Conservation (phyloP, 2,329 filamentous ascomycete species). For the Paraphoma sp. region DNA sequence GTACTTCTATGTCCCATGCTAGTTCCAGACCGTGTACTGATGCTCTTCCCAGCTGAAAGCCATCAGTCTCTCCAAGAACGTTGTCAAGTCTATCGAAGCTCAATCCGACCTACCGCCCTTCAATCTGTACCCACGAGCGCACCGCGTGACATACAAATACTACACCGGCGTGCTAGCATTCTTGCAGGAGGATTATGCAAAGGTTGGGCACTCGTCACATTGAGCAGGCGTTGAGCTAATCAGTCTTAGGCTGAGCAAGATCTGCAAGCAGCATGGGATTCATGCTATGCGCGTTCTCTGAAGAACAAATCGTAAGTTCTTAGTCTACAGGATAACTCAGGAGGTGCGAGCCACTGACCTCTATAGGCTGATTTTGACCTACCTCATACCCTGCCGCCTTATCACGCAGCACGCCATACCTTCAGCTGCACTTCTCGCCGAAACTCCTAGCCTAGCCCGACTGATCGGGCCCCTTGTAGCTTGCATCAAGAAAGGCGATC, state of each 20-base stretch:
- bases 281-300: conserved; percentile 75
- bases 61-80: conserved; percentile 86
- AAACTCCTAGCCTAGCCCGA: conserved; percentile 76
- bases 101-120: conserved; percentile 81
- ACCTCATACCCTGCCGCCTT: conserved; percentile 91
- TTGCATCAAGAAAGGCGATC: conserved; percentile 82
- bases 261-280: conserved; percentile 79
- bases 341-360: conserved; percentile 7
- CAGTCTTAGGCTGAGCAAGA: conserved; percentile 49
- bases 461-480: conserved; percentile 79
- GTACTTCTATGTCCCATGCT: conserved; percentile 35
- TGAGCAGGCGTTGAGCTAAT: conserved; percentile 16
- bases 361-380: conserved; percentile 83
- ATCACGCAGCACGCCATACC: conserved; percentile 87
- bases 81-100: conserved; percentile 82
- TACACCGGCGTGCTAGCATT: conserved; percentile 95
- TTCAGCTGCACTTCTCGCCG: conserved; percentile 71
- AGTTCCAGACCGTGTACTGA: conserved; percentile 5
- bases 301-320: conserved; percentile 78
- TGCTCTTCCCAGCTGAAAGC: conserved; percentile 69
- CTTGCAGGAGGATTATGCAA: conserved; percentile 88
- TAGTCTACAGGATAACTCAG: neutral
- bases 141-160: conserved; percentile 95
- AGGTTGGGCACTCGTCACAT: conserved; percentile 59
- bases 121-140: conserved; percentile 81